Evolutionary conservation across 805 yeast species (phyloP).

Genomic region (Isabelozyma pseudorhagii): DNA sequence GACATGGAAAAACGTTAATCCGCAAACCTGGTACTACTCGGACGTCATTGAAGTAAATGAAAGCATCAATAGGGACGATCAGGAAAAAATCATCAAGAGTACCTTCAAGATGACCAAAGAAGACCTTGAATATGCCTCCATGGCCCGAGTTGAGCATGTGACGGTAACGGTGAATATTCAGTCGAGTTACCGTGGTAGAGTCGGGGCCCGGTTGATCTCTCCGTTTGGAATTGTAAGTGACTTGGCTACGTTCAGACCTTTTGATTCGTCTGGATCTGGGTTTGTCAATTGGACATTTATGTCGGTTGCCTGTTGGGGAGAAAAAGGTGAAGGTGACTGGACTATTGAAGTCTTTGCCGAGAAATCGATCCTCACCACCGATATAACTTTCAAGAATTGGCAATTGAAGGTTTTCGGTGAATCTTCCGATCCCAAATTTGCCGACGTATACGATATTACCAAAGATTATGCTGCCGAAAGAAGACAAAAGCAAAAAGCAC

Average conservation of each 20-base stretch:
- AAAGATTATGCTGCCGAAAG: slow-evolving; percentile 44
- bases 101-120: slow-evolving; percentile 44
- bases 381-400: slow-evolving; percentile 57
- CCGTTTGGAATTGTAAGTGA: slow-evolving; percentile 75
- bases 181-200: slow-evolving; percentile 65
- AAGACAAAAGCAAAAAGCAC: slow-evolving; percentile 19
- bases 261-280: slow-evolving; percentile 58
- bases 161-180: slow-evolving; percentile 74
- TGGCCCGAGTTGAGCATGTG: slow-evolving; percentile 80
- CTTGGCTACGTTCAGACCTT: slow-evolving; percentile 63
- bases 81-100: slow-evolving; percentile 14
- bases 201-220: slow-evolving; percentile 61
- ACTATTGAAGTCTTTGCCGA: slow-evolving; percentile 51
- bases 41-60: slow-evolving; percentile 36
- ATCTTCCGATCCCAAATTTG: slow-evolving; percentile 59
- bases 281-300: slow-evolving; percentile 86
- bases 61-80: slow-evolving; percentile 9
- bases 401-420: slow-evolving; percentile 82
- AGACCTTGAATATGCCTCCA: slow-evolving; percentile 51
- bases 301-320: slow-evolving; percentile 99
- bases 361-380: slow-evolving; percentile 30
- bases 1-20: slow-evolving; percentile 81
- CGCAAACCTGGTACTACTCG: slow-evolving; percentile 78
- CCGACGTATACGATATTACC: slow-evolving; percentile 51
- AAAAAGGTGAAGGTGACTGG: slow-evolving; percentile 80